Percentiles rank a stretch among this genome's conserved stretches.
Evolutionary conservation across 345 rosid species (phyloP).

Genomic region (Acer campestre): DNA sequence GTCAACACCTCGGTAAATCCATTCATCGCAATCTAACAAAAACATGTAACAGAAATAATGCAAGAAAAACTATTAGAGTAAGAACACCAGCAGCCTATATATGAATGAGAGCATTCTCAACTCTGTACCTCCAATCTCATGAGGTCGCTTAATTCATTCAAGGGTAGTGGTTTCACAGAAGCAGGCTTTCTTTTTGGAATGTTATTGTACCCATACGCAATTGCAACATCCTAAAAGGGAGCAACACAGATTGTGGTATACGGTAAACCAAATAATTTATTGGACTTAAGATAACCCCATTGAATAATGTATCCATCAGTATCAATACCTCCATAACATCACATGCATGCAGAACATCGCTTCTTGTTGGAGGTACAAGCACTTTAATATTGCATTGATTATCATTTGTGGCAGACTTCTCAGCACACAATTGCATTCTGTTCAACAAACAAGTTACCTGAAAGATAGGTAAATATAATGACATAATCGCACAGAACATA

Average conservation of each 20-base stretch:
- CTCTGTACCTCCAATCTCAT: constrained; percentile 70
- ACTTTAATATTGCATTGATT: constrained; percentile 51
- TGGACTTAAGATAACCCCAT: background rate
- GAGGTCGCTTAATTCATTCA: constrained; percentile 80
- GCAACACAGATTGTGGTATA: background rate
- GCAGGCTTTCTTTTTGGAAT: constrained; percentile 68
- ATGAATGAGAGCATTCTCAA: background rate
- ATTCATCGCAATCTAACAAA: constrained; percentile 68
- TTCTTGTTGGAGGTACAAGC: constrained; percentile 79
- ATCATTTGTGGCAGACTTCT: constrained; percentile 38
- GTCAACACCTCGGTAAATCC: constrained; percentile 81
- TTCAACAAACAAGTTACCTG: constrained; percentile 74
- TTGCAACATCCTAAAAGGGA: constrained; percentile 81
- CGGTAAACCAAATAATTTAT: constrained; percentile 9
- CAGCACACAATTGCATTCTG: constrained; percentile 76
- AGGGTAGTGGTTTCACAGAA: constrained; percentile 64
- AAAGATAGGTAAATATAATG: constrained; percentile 17
- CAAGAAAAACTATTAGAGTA: constrained; percentile 4
- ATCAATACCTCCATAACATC: constrained; percentile 88
- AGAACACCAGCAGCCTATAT: background rate
- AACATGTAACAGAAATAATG: background rate
- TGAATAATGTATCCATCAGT: background rate
- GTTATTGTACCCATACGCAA: constrained; percentile 89
- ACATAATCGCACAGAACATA: background rate
- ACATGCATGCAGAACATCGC: constrained; percentile 91